Evolutionary conservation across 768 basidiomycete species (phyloP).

Genomic region (Pulveroboletus ravenelii): DNA sequence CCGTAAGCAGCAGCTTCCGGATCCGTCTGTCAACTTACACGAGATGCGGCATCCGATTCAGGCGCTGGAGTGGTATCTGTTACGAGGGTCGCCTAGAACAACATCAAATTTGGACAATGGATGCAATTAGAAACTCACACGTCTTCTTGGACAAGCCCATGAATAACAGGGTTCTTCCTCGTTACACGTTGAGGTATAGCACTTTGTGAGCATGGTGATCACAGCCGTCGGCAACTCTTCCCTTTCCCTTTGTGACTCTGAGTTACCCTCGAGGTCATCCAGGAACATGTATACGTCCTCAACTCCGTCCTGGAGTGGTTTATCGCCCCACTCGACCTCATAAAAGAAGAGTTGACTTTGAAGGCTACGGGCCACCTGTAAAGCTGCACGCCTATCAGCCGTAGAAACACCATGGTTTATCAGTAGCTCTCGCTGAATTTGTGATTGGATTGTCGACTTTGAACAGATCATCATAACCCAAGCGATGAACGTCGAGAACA

Average conservation of each 20-base stretch:
- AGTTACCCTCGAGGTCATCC: slow-evolving; percentile 68
- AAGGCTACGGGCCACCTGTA: slow-evolving; percentile 84
- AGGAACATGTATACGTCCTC: slow-evolving; percentile 94
- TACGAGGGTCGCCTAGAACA: slow-evolving; percentile 20
- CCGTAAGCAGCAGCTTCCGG: not conserved
- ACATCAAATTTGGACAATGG: slow-evolving; percentile 8
- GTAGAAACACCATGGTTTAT: slow-evolving; percentile 70
- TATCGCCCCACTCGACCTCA: slow-evolving; percentile 93
- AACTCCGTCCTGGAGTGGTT: slow-evolving; percentile 76
- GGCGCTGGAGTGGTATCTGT: slow-evolving; percentile 17
- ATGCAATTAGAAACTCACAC: slow-evolving; percentile 36
- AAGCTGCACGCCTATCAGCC: slow-evolving; percentile 75
- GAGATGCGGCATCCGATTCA: slow-evolving; percentile 27
- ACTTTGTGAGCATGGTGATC: slow-evolving; percentile 82
- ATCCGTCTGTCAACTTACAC: slow-evolving; percentile 33
- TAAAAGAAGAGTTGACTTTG: slow-evolving; percentile 94
- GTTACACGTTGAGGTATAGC: slow-evolving; percentile 83
- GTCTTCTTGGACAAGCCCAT: slow-evolving; percentile 65
- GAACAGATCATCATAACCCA: slow-evolving; percentile 5
- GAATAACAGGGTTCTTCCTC: slow-evolving; percentile 82
- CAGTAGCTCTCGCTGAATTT: slow-evolving; percentile 80
- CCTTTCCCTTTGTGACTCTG: slow-evolving; percentile 54
- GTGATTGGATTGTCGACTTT: slow-evolving; percentile 83
- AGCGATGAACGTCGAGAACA: not conserved
- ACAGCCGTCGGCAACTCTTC: slow-evolving; percentile 86